A percentile compares a stretch with the other conserved stretches of the same genome.
These are phyloP conservation scores for Aegilops umbellulata DNA, from an alignment of 176 grass and related monocot genomes.

Conservation along the genomic window DNA sequence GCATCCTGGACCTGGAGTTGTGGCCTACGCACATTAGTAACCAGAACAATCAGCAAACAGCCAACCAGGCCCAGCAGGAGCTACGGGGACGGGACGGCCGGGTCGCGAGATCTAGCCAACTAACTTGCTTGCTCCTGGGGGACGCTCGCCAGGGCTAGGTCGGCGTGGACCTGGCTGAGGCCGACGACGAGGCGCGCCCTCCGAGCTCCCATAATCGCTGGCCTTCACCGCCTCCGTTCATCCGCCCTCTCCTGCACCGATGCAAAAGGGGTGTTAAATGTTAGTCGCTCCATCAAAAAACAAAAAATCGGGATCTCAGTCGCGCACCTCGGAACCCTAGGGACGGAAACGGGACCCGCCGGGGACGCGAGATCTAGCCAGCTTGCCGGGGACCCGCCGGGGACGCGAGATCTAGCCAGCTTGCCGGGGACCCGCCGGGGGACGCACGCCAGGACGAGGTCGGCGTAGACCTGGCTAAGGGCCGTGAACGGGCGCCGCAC, in stretches of 20 bases:
- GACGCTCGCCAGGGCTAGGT: too few species aligned
- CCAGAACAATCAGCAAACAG: too few species aligned
- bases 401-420: slow-evolving; percentile 30
- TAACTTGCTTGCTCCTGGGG: too few species aligned
- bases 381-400: background rate
- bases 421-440: background rate
- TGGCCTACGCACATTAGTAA: too few species aligned
- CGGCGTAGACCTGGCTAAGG: slow-evolving; percentile 91
- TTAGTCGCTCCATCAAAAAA: background rate
- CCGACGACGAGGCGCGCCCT: slow-evolving; percentile 18
- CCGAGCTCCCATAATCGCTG: slow-evolving; percentile 89
- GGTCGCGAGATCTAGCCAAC: too few species aligned
- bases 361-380: slow-evolving; percentile 29
- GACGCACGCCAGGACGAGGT: slow-evolving; percentile 52
- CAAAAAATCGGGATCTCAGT: background rate
- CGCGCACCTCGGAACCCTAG: slow-evolving; percentile 26
- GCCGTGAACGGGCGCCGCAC: slow-evolving; percentile 73
- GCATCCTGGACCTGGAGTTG: too few species aligned
- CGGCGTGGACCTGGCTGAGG: too few species aligned
- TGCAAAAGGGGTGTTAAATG: background rate
- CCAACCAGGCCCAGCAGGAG: too few species aligned
- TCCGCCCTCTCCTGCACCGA: slow-evolving; percentile 82
- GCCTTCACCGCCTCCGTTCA: slow-evolving; percentile 66
- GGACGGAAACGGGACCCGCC: background rate
- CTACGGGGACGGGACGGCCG: too few species aligned